These are phyloP conservation scores for Rehmannia glutinosa DNA, from an alignment of 257 asterid species.

Conservation along the genomic window DNA sequence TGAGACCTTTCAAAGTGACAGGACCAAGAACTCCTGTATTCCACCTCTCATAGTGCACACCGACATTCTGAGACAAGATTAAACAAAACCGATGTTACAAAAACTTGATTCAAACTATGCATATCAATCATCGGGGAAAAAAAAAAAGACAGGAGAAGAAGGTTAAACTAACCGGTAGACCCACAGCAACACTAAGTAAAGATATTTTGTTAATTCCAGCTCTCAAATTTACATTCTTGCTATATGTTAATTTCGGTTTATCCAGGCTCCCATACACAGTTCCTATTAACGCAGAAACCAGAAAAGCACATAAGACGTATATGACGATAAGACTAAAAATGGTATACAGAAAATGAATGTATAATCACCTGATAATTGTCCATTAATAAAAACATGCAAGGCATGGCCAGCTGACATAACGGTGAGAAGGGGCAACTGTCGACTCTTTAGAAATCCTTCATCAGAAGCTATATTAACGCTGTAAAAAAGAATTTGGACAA, in stretches of 20 bases:
- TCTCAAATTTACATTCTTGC: conserved; percentile 37
- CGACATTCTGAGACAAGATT: conserved; percentile 64
- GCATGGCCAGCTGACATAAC: conserved; percentile 79
- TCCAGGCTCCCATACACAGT: conserved; percentile 45
- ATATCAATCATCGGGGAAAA: no score
- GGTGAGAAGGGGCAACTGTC: conserved; percentile 47
- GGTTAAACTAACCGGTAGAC: conserved; percentile 92
- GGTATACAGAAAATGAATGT: not conserved
- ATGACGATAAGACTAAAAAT: not conserved
- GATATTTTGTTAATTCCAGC: conserved; percentile 77
- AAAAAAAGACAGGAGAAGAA: not conserved
- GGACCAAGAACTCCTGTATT: conserved; percentile 83
- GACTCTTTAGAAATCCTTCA: conserved; percentile 56
- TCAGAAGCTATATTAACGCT: conserved; percentile 52
- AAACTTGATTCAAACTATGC: no score
- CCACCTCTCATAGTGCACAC: conserved; percentile 61
- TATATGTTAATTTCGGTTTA: conserved; percentile 56
- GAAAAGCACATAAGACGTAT: not conserved
- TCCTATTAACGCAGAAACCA: not conserved
- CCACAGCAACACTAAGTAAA: conserved; percentile 80
- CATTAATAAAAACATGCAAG: conserved; percentile 65
- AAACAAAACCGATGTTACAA: conserved; percentile 35
- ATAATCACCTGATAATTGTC: conserved; percentile 46
- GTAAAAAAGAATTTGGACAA: not conserved
- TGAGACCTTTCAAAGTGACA: conserved; percentile 50